Evolutionary conservation across 2,329 filamentous ascomycete species (phyloP).

Genomic region (Daldinia eschscholtzii): DNA sequence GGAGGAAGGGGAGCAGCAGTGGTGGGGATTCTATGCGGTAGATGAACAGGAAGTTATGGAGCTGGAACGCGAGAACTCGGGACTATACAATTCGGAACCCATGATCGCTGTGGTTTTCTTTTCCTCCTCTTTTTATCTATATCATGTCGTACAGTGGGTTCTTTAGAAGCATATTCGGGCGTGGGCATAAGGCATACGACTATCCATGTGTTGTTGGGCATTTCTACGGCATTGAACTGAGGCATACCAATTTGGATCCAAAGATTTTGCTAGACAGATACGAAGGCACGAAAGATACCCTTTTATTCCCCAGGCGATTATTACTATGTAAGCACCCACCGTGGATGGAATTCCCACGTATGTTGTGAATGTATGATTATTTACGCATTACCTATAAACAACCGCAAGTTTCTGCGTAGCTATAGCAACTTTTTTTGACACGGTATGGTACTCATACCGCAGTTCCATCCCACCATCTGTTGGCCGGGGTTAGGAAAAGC

Average conservation of each 20-base stretch:
- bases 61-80: too few species aligned
- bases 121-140: not conserved
- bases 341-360: not conserved
- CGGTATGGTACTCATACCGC: not conserved
- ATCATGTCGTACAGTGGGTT: slow-evolving; percentile 10
- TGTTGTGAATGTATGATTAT: not conserved
- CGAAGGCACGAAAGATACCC: slow-evolving; percentile 34
- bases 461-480: not conserved
- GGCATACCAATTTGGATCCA: slow-evolving; percentile 7
- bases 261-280: slow-evolving; percentile 18
- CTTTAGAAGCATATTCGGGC: slow-evolving; percentile 23
- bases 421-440: slow-evolving; percentile 1
- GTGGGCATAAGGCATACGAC: not conserved
- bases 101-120: not conserved
- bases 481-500: not conserved
- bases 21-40: slow-evolving; percentile 9
- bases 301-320: slow-evolving; percentile 14
- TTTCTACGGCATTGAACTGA: slow-evolving; percentile 25
- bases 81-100: too few species aligned
- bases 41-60: not conserved
- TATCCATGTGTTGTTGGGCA: slow-evolving; percentile 14
- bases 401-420: not conserved
- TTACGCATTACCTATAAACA: slow-evolving; percentile 6
- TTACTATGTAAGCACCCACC: not conserved
- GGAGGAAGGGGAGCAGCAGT: slow-evolving; percentile 45